A percentile compares a stretch with the other conserved stretches of the same genome.
Evolutionary conservation across 371 early-diverging fungal genomes (phyloP).

Genomic region (Mortierella sp.): DNA sequence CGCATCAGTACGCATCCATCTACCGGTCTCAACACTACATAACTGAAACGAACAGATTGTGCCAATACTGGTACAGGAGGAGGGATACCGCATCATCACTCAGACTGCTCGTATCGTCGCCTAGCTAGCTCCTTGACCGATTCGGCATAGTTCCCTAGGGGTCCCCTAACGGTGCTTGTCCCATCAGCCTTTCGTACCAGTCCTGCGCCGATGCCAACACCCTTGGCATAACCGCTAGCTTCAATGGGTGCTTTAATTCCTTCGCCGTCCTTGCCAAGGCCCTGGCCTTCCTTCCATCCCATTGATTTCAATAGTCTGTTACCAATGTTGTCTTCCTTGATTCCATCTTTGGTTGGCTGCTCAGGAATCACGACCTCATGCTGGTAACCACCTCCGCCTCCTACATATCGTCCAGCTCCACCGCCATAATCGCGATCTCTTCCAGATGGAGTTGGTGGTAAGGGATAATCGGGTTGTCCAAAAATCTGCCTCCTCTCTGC

Average conservation of each 20-base stretch:
- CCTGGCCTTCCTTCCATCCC: constrained; percentile 81
- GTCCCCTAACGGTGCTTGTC: constrained; percentile 12
- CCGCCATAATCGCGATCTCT: constrained; percentile 11
- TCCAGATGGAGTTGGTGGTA: constrained; percentile 29
- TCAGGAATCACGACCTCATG: constrained; percentile 41
- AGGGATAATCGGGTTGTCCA: constrained; percentile 69
- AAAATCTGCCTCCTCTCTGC: constrained; percentile 76
- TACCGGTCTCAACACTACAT: no score
- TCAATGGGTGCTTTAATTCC: constrained; percentile 57
- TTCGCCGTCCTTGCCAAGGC: constrained; percentile 64
- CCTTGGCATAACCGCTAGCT: constrained; percentile 42
- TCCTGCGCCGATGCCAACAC: constrained; percentile 51
- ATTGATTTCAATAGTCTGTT: constrained; percentile 69
- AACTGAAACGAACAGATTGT: no score
- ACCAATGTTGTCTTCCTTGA: constrained; percentile 66
- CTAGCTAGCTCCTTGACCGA: constrained; percentile 51
- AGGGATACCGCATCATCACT: background rate
- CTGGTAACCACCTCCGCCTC: constrained; percentile 10
- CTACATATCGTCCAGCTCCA: background rate
- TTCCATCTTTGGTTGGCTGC: constrained; percentile 55
- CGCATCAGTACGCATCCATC: no score
- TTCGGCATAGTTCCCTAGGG: constrained; percentile 32
- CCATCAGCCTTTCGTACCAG: constrained; percentile 34
- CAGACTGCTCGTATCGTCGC: constrained; percentile 48
- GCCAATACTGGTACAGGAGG: no score